These are phyloP conservation scores for Verticillium alfalfae DNA, from an alignment of 2,329 filamentous ascomycete genomes.

Conservation along the genomic window DNA sequence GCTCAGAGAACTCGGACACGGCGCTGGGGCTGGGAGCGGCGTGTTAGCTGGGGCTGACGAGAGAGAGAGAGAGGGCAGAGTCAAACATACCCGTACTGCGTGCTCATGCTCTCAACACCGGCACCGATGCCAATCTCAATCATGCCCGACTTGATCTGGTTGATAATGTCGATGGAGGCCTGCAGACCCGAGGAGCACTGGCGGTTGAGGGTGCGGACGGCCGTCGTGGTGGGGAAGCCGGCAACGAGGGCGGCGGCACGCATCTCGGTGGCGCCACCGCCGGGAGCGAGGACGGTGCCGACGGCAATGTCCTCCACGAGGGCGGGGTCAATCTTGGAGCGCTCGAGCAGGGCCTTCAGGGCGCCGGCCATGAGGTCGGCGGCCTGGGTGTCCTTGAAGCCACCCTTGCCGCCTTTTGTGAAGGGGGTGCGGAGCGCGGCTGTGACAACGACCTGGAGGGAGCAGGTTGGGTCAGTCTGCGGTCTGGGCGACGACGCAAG, in stretches of 20 bases:
- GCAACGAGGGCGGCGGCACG: slow-evolving; percentile 85
- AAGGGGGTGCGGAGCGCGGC: slow-evolving; percentile 86
- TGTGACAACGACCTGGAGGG: slow-evolving; percentile 74
- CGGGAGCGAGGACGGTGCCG: slow-evolving; percentile 84
- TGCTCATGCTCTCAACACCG: slow-evolving; percentile 94
- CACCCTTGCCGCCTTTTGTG: slow-evolving; percentile 88
- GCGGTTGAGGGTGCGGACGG: slow-evolving; percentile 85
- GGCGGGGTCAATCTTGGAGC: slow-evolving; percentile 81
- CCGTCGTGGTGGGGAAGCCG: slow-evolving; percentile 78
- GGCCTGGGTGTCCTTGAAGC: slow-evolving; percentile 89
- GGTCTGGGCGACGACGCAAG: slow-evolving; percentile 8
- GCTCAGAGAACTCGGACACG: slow-evolving; percentile 87
- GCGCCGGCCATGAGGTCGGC: slow-evolving; percentile 81
- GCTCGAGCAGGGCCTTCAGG: slow-evolving; percentile 73
- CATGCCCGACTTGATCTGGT: slow-evolving; percentile 86
- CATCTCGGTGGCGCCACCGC: slow-evolving; percentile 95
- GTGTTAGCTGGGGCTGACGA: neutral
- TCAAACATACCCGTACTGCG: slow-evolving; percentile 71
- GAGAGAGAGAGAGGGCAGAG: neutral
- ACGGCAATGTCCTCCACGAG: slow-evolving; percentile 91
- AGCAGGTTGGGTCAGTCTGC: slow-evolving; percentile 1
- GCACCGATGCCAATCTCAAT: slow-evolving; percentile 93
- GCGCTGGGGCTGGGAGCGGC: slow-evolving; percentile 58
- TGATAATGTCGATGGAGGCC: slow-evolving; percentile 88
- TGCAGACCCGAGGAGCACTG: slow-evolving; percentile 93